Conservation (phyloP, 495 filamentous ascomycete genomes). For the Penicillium herquei region DNA sequence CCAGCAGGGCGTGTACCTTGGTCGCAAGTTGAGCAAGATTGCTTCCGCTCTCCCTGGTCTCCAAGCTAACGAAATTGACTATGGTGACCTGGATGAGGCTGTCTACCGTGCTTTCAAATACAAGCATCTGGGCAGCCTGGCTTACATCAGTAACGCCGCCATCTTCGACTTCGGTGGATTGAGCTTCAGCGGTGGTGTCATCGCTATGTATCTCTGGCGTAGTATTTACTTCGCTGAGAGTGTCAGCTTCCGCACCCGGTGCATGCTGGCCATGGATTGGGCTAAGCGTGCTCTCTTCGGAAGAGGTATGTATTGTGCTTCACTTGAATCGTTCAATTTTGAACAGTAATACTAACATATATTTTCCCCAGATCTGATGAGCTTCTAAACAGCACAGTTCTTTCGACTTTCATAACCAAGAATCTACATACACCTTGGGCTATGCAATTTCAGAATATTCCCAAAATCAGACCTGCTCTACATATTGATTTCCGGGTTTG, state of each 20-base stretch:
- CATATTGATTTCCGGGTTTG: background rate
- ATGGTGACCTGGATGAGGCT: conserved; percentile 89
- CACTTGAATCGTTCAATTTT: background rate
- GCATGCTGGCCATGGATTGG: conserved; percentile 98
- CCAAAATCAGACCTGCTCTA: background rate
- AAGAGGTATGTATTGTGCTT: conserved; percentile 80
- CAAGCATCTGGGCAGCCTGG: conserved; percentile 84
- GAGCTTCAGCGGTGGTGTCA: conserved; percentile 76
- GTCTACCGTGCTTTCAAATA: conserved; percentile 97
- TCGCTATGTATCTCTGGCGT: conserved; percentile 96
- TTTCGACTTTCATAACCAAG: background rate
- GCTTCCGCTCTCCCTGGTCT: conserved; percentile 77
- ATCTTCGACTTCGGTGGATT: conserved; percentile 86
- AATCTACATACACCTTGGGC: background rate
- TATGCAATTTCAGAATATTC: background rate
- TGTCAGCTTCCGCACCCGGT: conserved; percentile 85
- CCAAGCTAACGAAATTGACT: conserved; percentile 70
- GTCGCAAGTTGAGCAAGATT: conserved; percentile 90
- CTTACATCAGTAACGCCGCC: conserved; percentile 94
- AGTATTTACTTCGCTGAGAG: conserved; percentile 98
- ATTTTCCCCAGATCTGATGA: conserved; percentile 58
- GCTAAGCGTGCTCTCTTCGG: conserved; percentile 92
- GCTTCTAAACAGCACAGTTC: conserved; percentile 44
- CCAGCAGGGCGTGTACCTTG: conserved; percentile 94
- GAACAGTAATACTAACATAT: background rate